Evolutionary conservation across 169 alveolate genomes (phyloP), one percentile per base, ranked within the genome.

Genomic region (Cryptosporidium parvum): DNA sequence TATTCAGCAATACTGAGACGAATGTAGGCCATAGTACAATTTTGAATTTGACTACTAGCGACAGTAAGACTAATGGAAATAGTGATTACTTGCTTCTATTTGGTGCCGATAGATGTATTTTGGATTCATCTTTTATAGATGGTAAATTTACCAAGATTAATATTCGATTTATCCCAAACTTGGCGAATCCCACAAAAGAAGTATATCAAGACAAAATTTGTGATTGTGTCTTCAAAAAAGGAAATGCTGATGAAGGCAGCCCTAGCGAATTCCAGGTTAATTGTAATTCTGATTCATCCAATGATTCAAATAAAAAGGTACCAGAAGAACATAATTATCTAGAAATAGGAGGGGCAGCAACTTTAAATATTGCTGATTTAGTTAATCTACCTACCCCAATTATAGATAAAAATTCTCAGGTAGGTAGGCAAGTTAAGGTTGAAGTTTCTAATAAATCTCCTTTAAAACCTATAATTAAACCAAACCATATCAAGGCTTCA

Each of bases 31-130:
- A 31, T 37, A 37, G 5, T 65, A 65, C 72, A 33, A 9, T 65
- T 29, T n/a, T 65, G 44, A 65, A 9, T 31, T 9, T 65, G 23
- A 65, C 33, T 31, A 31, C 31, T 35, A 16, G 31, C 16, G 52
- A 37, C 12, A 31, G 3, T 65, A n/a, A 10, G 51, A 31, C 18
- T 0, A 6, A 7, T 12, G n/a, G 18, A 14, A n/a, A 10, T 21
- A 33, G 8, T 51, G n/a, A 33, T 37, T 65, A 65, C 10, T 8
- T 65, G 51, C 72, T 65, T 65, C 21, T 65, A 42, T 23, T 73
- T 33, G 33, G 42, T 6, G 86, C 86, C 3, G 71, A 73, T 31
- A 58, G 35, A 31, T 73, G 86, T 59, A 73, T 73, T 53, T 59
- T 73, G 10, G 71, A 73, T 21, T 73, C 86, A 23, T 73, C 86